Evolutionary conservation across 2,329 filamentous ascomycete species (phyloP).

Genomic region (Alternaria dauci): DNA sequence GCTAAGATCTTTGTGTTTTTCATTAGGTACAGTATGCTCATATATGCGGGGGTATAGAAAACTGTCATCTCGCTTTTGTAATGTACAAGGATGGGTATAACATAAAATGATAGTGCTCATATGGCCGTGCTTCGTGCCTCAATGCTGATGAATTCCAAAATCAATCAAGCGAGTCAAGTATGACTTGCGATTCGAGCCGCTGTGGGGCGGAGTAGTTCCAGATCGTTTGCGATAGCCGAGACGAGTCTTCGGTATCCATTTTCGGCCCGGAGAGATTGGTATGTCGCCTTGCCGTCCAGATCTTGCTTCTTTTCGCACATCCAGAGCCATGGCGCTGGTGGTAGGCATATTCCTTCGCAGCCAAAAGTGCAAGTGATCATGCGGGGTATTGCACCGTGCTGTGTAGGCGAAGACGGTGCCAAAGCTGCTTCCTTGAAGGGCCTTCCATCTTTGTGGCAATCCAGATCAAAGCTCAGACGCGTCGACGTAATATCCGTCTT

Average conservation of each 20-base stretch:
- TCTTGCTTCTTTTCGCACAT: background rate
- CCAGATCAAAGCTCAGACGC: background rate
- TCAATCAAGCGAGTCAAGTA: background rate
- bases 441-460: background rate
- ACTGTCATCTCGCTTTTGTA: background rate
- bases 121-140: background rate
- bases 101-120: background rate
- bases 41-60: background rate
- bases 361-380: background rate
- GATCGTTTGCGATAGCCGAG: background rate
- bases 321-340: background rate
- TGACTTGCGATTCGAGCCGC: background rate
- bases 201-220: background rate
- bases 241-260: background rate
- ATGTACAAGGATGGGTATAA: constrained; percentile 1
- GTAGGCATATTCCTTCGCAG: background rate
- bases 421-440: background rate
- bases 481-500: background rate
- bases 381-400: background rate
- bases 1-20: background rate
- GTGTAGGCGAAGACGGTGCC: background rate
- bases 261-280: background rate
- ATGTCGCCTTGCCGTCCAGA: background rate
- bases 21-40: background rate
- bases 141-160: background rate